phyloP scores from a whole-genome alignment of 2,329 filamentous ascomycete genomes.

The Mollisia scopiformis region DNA sequence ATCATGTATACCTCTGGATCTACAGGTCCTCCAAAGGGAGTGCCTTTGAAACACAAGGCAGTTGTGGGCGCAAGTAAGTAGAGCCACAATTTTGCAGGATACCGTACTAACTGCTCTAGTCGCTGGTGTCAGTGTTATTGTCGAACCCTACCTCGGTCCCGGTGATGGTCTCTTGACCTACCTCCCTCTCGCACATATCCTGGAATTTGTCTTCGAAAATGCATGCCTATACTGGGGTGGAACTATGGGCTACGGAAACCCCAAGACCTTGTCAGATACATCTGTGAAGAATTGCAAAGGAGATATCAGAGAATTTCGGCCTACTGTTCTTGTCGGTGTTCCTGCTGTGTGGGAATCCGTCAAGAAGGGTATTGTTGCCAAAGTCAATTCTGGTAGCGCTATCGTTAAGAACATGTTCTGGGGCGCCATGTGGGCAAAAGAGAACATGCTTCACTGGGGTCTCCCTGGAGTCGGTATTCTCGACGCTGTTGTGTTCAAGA shows the following conservation, averaged over 20 bases:
- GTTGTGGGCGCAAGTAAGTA: conserved; percentile 80
- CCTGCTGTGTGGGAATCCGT: conserved; percentile 97
- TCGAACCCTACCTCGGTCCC: conserved; percentile 77
- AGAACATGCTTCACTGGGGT: conserved; percentile 57
- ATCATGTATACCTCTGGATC: conserved; percentile 88
- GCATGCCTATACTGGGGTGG: conserved; percentile 86
- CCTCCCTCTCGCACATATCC: conserved; percentile 91
- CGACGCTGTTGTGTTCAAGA: conserved; percentile 86
- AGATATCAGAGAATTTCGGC: conserved; percentile 89
- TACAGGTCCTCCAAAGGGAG: conserved; percentile 88
- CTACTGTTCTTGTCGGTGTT: conserved; percentile 90
- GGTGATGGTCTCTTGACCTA: conserved; percentile 86
- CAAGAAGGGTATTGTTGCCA: conserved; percentile 82
- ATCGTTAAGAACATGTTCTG: conserved; percentile 79
- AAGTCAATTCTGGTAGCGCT: conserved; percentile 70
- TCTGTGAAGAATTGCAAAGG: conserved; percentile 90
- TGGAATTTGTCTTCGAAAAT: conserved; percentile 96
- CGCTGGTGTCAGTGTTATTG: conserved; percentile 77
- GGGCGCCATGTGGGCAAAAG: conserved; percentile 63
- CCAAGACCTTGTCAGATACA: conserved; percentile 82
- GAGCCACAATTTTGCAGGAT: conserved; percentile 60
- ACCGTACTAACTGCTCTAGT: conserved; percentile 49
- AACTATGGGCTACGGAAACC: conserved; percentile 90
- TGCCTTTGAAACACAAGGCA: conserved; percentile 80
- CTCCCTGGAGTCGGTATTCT: conserved; percentile 71